A percentile compares a stretch with the other conserved stretches of the same genome.
Evolutionary conservation across 805 yeast species (phyloP).

Genomic region (Cephaloascus albidus): DNA sequence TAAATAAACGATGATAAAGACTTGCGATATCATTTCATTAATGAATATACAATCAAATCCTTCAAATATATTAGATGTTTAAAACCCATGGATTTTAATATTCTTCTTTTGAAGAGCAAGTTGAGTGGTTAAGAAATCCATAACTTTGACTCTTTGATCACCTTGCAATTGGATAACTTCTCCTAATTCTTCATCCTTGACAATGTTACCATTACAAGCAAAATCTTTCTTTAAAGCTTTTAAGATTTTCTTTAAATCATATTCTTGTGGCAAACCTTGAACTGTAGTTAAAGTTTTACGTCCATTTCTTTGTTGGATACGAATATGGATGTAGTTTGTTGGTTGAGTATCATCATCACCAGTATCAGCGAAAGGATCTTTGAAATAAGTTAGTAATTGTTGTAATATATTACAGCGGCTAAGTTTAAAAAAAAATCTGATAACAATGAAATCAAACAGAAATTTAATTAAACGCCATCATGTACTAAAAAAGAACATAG

Average conservation of each 20-base stretch:
- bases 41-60: too few species aligned
- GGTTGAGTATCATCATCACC: conserved; percentile 98
- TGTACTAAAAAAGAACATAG: too few species aligned
- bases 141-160: conserved; percentile 94
- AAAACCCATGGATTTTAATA: conserved; percentile 98
- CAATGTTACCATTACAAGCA: conserved; percentile 98
- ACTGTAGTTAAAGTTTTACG: conserved; percentile 97
- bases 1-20: too few species aligned
- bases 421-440: neutral
- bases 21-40: too few species aligned
- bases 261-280: conserved; percentile 93
- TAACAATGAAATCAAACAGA: neutral
- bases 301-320: conserved; percentile 99
- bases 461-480: too few species aligned
- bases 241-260: conserved; percentile 87
- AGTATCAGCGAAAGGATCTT: conserved; percentile 99
- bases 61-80: too few species aligned
- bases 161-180: conserved; percentile 98
- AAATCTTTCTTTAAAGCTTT: conserved; percentile 95
- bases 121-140: conserved; percentile 83
- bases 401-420: too few species aligned
- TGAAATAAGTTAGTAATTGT: too few species aligned
- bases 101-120: conserved; percentile 89
- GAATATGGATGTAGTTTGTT: conserved; percentile 91
- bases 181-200: conserved; percentile 92